A percentile compares a stretch with the other conserved stretches of the same genome.
Conservation (phyloP, 1,284 basidiomycete genomes). For the Ceratobasidium sp. region DNA sequence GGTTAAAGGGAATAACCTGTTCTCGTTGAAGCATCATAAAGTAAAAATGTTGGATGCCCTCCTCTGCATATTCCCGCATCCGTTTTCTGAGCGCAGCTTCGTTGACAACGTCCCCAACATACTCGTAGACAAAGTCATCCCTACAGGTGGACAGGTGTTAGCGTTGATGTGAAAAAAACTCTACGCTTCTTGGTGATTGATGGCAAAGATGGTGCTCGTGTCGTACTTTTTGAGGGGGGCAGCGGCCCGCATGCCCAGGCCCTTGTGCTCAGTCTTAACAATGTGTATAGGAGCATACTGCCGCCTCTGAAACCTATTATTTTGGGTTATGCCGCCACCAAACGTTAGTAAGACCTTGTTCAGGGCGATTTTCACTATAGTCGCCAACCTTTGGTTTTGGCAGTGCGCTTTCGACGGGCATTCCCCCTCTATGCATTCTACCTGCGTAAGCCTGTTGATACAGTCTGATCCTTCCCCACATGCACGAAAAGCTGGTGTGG, state of each 20-base stretch:
- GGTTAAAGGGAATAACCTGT: conserved; percentile 66
- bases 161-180: conserved; percentile 12
- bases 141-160: conserved; percentile 55
- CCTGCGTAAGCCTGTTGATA: conserved; percentile 96
- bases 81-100: conserved; percentile 88
- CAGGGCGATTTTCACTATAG: conserved; percentile 48
- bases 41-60: conserved; percentile 97
- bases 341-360: conserved; percentile 26
- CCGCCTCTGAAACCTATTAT: conserved; percentile 78
- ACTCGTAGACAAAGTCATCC: conserved; percentile 95
- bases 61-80: conserved; percentile 91
- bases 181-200: conserved; percentile 18
- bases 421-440: conserved; percentile 89
- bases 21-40: conserved; percentile 99
- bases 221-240: conserved; percentile 75
- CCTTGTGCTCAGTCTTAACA: conserved; percentile 94
- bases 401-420: conserved; percentile 86
- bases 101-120: conserved; percentile 95
- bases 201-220: conserved; percentile 10
- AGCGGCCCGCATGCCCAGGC: conserved; percentile 86
- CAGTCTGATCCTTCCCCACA: conserved; percentile 93
- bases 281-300: conserved; percentile 90
- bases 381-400: conserved; percentile 84
- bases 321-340: conserved; percentile 18
- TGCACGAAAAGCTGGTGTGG: conserved; percentile 64